Evolutionary conservation across 805 yeast genomes (phyloP), one percentile per base, ranked within the genome.

Genomic region (Zygotorulaspora chibaensis): DNA sequence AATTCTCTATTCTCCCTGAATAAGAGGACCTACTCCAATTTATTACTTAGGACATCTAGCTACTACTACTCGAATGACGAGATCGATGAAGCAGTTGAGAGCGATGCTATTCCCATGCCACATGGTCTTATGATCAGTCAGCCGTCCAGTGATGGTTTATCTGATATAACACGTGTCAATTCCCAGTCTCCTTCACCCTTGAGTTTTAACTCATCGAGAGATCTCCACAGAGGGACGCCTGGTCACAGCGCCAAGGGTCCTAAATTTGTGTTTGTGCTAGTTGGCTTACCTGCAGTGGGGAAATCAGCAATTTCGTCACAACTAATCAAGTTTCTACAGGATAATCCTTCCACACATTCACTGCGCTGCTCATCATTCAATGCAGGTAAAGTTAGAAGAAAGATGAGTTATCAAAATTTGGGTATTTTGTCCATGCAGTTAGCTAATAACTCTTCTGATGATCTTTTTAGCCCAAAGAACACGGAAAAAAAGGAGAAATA

Each of bases 261-360:
- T 31, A 82, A 81, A 61, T 73, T 82, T 60, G 82, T 84, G 16
- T 76, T 84, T 44, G 80, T 84, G 9, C 73, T 85, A 67, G 86
- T 84, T 9, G 91, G 91, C 0, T 67, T 84, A 28, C 91, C 91
- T 1, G 91, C 91, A 1, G 68, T 84, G 41, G 91, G 91, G 7
- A 84, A 84, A 61, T 80, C 87, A 2, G 81, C 86, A 50, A 76
- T 84, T 42, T 81, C 89, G 27, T 79, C 78, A 50, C 82, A 82
- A 56, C 56, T 84, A 72, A 69, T 74, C 68, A 60, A 79, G 67
- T 69, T 77, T 76, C 79, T 73, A 64, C 63, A 84, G 17, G 38
- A 41, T 4, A 46, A 54, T 11, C 49, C 51, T 12, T 23, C 43
- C 1, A 60, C 65, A 1, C 45, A 48, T 18, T 47, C 50, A 33